Base-by-base conservation (phyloP, 2,329 filamentous ascomycete species). In the Fusarium agapanthi region DNA sequence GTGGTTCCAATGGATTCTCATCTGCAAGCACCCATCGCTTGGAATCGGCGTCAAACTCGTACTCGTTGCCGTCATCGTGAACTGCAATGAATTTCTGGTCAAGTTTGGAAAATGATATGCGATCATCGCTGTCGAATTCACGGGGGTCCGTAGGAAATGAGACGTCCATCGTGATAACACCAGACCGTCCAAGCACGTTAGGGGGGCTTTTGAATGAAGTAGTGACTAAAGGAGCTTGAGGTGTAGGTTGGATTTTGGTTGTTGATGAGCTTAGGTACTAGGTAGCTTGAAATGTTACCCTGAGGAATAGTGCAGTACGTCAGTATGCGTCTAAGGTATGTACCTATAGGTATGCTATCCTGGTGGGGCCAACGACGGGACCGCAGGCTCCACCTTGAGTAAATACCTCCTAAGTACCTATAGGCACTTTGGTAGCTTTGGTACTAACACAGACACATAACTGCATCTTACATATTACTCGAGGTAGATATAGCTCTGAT, bases 91-190 rank as follows among this genome's bases (percentile, higher is more conserved):
- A 95, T 80, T 94, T 95, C 78, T 90, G 87, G 82, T 95, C 92
- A 69, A 94, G 86, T 79, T 89, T 93, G n/a, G 93, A 95, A 84
- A 92, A 97, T 11, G 94, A 95, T 78, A 97, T 93, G 75, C 95
- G 92, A 34, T 93, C 88, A 80, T 97, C 95, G 65, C 84, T 84
- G 76, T 92, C 91, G 80, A 97, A 97, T 53, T 92, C 88, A 63
- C 88, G 86, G 20, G 88, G 86, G 64, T 93, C 84, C 24, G 85
- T 89, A 28, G 89, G 89, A 62, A 91, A 89, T 16, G 82, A 66
- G 5, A 74, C 47, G 18, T 83, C 80, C 80, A 83, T 82, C 43
- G 60, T 67, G 32, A 56, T 7, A 10, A 50, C 55, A 40, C 47
- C 24, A n/a, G 30, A 34, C n/a, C 5, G 45, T n/a, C 30, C 16